Evolutionary conservation across 768 basidiomycete species (phyloP).

Genomic region (Tylopilus vinaceipallidus): DNA sequence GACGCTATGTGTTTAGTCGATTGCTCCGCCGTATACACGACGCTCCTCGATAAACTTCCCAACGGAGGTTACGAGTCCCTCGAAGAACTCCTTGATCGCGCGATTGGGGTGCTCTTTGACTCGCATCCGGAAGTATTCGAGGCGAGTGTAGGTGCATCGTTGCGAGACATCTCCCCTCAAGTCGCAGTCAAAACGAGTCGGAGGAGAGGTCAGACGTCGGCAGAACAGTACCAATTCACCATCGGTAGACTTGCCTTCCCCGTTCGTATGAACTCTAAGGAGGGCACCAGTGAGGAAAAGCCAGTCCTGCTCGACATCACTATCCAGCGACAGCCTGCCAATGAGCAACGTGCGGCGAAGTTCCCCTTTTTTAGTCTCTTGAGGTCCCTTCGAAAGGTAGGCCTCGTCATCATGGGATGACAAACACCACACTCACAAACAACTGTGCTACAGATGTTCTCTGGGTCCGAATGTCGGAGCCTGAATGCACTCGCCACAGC

Average conservation of each 20-base stretch:
- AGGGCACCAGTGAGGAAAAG: slow-evolving; percentile 66
- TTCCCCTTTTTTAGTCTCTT: slow-evolving; percentile 24
- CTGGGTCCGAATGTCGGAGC: slow-evolving; percentile 54
- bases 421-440: neutral
- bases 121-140: slow-evolving; percentile 34
- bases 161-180: slow-evolving; percentile 47
- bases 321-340: slow-evolving; percentile 21
- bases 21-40: slow-evolving; percentile 46
- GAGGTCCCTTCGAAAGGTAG: slow-evolving; percentile 32
- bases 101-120: slow-evolving; percentile 39
- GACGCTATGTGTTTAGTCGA: slow-evolving; percentile 58
- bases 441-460: slow-evolving; percentile 41
- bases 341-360: too few species aligned
- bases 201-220: slow-evolving; percentile 15
- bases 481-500: slow-evolving; percentile 68
- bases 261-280: slow-evolving; percentile 69
- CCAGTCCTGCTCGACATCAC: slow-evolving; percentile 52
- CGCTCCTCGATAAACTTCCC: slow-evolving; percentile 26
- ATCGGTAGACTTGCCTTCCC: slow-evolving; percentile 46
- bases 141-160: slow-evolving; percentile 44
- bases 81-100: slow-evolving; percentile 43
- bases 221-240: slow-evolving; percentile 20
- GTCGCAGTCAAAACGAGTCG: slow-evolving; percentile 41
- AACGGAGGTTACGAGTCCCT: slow-evolving; percentile 39
- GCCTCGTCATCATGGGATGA: neutral